Evolutionary conservation across 257 asterid species (phyloP).

Genomic region (Solanum boliviense): DNA sequence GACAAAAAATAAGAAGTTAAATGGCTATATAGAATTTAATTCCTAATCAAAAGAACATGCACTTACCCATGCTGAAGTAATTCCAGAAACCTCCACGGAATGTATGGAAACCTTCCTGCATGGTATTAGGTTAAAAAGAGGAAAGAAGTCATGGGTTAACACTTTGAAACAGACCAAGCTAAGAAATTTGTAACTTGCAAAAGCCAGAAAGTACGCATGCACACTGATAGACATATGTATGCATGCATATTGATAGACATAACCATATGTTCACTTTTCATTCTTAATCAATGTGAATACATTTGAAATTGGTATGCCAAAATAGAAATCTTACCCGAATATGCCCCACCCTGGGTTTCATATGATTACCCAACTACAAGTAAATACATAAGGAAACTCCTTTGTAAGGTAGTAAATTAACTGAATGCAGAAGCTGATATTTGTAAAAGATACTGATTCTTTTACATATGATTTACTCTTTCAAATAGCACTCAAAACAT

Average conservation of each 20-base stretch:
- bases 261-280: not conserved
- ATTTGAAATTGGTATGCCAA: not conserved
- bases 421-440: not conserved
- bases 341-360: not conserved
- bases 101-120: slow-evolving; percentile 34
- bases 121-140: not conserved
- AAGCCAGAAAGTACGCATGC: not conserved
- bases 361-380: not conserved
- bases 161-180: not conserved
- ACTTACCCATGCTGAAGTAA: slow-evolving; percentile 51
- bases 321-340: not conserved
- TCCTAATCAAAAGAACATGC: not conserved
- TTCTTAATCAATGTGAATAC: not conserved
- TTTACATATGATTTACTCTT: not conserved
- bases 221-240: not conserved
- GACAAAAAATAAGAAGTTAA: not conserved
- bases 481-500: not conserved
- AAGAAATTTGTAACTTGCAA: not conserved
- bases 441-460: not conserved
- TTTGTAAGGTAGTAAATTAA: not conserved
- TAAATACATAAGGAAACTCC: not conserved
- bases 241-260: not conserved
- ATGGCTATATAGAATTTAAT: not conserved
- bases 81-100: slow-evolving; percentile 53
- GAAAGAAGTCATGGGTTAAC: not conserved